These are phyloP conservation scores for Fusarium decemcellulare DNA, from an alignment of 2,329 filamentous ascomycete genomes.

Conservation along the genomic window DNA sequence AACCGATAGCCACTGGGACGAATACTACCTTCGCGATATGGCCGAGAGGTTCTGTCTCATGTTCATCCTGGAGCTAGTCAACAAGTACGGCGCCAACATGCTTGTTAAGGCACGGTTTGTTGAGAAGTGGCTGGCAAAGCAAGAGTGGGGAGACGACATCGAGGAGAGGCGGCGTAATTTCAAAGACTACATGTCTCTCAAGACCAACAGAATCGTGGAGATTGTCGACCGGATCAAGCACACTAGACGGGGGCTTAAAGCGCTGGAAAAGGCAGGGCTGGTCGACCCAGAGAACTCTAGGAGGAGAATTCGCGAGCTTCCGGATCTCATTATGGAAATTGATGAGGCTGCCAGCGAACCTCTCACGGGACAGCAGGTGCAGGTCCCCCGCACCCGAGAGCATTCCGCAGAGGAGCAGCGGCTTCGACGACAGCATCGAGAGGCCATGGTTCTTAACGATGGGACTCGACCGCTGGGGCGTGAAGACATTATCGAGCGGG, in stretches of 20 bases:
- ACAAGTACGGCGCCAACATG: constrained; percentile 68
- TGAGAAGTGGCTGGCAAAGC: constrained; percentile 80
- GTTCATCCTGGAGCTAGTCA: constrained; percentile 71
- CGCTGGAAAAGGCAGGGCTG: constrained; percentile 65
- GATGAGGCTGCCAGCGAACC: constrained; percentile 45
- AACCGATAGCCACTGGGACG: constrained; percentile 71
- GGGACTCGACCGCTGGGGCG: constrained; percentile 81
- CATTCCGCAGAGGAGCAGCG: constrained; percentile 78
- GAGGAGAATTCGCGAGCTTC: constrained; percentile 47
- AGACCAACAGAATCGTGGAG: constrained; percentile 67
- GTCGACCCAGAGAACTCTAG: constrained; percentile 54
- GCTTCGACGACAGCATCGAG: constrained; percentile 81
- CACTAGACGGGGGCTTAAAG: constrained; percentile 65
- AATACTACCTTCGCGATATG: constrained; percentile 74
- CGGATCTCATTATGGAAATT: constrained; percentile 53
- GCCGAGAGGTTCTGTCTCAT: constrained; percentile 72
- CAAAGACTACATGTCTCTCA: constrained; percentile 62
- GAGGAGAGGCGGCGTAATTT: constrained; percentile 70
- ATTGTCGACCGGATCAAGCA: constrained; percentile 65
- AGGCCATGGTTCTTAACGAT: constrained; percentile 93
- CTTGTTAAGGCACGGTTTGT: constrained; percentile 76
- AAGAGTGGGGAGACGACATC: constrained; percentile 74
- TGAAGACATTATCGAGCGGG: constrained; percentile 84
- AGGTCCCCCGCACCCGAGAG: constrained; percentile 57
- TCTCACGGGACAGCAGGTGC: constrained; percentile 46